A percentile compares a stretch with the other conserved stretches of the same genome.
Evolutionary conservation across 805 yeast species (phyloP).

Genomic region (Tetrapisispora namnaoensis): DNA sequence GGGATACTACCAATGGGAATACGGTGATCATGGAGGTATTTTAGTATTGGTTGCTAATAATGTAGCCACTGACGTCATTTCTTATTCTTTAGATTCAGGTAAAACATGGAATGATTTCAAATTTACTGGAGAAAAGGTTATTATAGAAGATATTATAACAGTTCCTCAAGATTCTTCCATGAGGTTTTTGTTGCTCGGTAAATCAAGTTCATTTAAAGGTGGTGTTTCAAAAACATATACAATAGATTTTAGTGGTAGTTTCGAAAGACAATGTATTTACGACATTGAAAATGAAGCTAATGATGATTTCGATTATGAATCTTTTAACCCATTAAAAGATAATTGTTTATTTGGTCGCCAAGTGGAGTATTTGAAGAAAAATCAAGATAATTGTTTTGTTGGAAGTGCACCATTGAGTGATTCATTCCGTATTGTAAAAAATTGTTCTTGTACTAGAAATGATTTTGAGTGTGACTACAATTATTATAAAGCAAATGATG

Average conservation of each 20-base stretch:
- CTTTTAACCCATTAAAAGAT: conserved; percentile 44
- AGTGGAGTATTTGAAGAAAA: conserved; percentile 48
- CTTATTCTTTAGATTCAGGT: conserved; percentile 75
- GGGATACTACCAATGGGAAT: conserved; percentile 86
- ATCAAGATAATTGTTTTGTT: conserved; percentile 52
- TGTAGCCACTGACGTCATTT: conserved; percentile 47
- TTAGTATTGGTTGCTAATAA: conserved; percentile 57
- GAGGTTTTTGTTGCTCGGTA: conserved; percentile 58
- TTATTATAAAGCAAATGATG: conserved; percentile 58
- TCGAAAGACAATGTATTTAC: conserved; percentile 46
- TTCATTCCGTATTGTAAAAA: conserved; percentile 46
- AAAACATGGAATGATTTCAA: conserved; percentile 57
- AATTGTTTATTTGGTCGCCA: conserved; percentile 67
- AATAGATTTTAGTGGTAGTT: conserved; percentile 47
- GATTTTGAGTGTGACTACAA: conserved; percentile 95
- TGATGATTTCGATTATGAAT: conserved; percentile 57
- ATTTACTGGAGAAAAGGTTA: conserved; percentile 48
- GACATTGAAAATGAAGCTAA: conserved; percentile 35
- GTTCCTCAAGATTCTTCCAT: conserved; percentile 87
- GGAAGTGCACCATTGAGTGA: conserved; percentile 50
- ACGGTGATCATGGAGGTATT: conserved; percentile 88
- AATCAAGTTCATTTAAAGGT: conserved; percentile 36
- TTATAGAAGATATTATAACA: conserved; percentile 68
- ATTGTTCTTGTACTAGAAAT: conserved; percentile 75
- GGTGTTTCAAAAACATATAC: conserved; percentile 39